Evolutionary conservation across 2,329 filamentous ascomycete genomes (phyloP), one percentile per base, ranked within the genome.

Genomic region (Orbilia ellipsospora): DNA sequence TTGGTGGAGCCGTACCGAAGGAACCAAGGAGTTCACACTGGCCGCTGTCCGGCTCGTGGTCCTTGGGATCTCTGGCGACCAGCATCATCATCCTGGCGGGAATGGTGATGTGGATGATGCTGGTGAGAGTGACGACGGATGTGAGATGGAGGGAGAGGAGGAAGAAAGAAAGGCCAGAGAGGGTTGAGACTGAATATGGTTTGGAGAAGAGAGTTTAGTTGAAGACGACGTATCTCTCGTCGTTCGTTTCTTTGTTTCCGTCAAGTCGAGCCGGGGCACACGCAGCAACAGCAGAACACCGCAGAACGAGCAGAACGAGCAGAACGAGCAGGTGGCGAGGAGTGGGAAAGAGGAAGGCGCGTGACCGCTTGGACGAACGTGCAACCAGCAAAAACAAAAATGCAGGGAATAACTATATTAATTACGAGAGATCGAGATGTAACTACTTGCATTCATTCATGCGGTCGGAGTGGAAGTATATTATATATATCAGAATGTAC

Each of bases 21-120:
- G 94, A 88, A 0, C 95, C 95, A 1, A 99, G 86, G 8, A 99
- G 87, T 78, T 90, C 87, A 82, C 95, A 99, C 83, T 97, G 92
- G 79, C 91, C 92, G 61, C 86, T 87, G 36, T 87, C 84, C 45
- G 65, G 55, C 16, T 74, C 70, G 52, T 77, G 73, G 42, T 70
- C 73, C 50, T 59, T 57, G 40, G 59, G 57, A 16, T 61, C 66
- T 62, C 70, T 51, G 42, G 63, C 18, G 15, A 51, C 54, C 52
- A 74, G 70, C 70, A 74, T 68, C 31, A 36, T 36, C 31, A 36
- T 36, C 31, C 31, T 36, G 31, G 26, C 63, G 67, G 42, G 42
- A 36, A 4, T 55, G 16, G 4, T 42, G 61, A 40, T 5, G 62
- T 62, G 12, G 45, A 48, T 20, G 61, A 44, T 52, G 44, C 50